Conservation (phyloP, 805 yeast genomes). For the Nakazawaea pomicola region DNA sequence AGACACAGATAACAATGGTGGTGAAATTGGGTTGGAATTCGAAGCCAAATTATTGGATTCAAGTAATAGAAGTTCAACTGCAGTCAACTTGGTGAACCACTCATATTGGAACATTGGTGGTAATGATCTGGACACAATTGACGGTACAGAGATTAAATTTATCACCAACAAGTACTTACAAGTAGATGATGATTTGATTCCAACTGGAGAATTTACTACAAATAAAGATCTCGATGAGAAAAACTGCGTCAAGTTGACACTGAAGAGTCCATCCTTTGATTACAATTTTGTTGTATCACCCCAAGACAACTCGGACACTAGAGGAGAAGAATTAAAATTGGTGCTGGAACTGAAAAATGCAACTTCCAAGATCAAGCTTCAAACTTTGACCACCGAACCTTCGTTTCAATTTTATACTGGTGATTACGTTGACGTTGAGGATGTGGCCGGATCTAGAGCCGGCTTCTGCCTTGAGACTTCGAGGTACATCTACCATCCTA, state of each 20-base stretch:
- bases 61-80: slow-evolving; percentile 34
- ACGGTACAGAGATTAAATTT: slow-evolving; percentile 34
- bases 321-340: slow-evolving; percentile 28
- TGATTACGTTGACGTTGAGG: slow-evolving; percentile 37
- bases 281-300: slow-evolving; percentile 41
- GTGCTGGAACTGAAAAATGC: slow-evolving; percentile 43
- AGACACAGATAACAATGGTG: slow-evolving; percentile 22
- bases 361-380: slow-evolving; percentile 34
- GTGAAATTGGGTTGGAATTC: slow-evolving; percentile 45
- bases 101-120: slow-evolving; percentile 49
- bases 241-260: slow-evolving; percentile 16
- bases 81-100: slow-evolving; percentile 58
- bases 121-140: slow-evolving; percentile 24
- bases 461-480: slow-evolving; percentile 65
- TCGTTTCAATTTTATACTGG: slow-evolving; percentile 65
- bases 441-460: slow-evolving; percentile 28
- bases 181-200: slow-evolving; percentile 33
- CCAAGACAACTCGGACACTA: slow-evolving; percentile 38
- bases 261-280: slow-evolving; percentile 35
- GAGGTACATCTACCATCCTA: slow-evolving; percentile 52
- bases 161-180: slow-evolving; percentile 35
- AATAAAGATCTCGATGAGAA: slow-evolving; percentile 19
- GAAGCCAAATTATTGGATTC: slow-evolving; percentile 32
- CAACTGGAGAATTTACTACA: slow-evolving; percentile 40
- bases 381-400: slow-evolving; percentile 56